Base-by-base conservation (phyloP, 345 rosid genomes). In the Erodium maritimum region DNA sequence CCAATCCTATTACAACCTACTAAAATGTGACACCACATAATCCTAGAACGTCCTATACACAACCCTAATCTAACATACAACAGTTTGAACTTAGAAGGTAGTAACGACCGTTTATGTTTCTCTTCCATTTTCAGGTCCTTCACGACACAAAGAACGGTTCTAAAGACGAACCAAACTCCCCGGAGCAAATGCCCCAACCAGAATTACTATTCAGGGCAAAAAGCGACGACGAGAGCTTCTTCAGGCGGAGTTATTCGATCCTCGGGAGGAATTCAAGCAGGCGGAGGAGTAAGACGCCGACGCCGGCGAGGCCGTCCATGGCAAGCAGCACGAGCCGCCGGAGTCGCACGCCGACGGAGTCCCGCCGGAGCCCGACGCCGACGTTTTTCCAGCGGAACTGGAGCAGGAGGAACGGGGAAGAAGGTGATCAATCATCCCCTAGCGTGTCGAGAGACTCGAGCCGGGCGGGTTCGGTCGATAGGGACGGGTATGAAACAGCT, bases 171-270 rank as follows among this genome's bases (percentile, higher is more conserved):
- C 50, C 42, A 29, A 55, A 25, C 50, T 33, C 17, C 21, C 52
- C 21, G 54, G 19, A 5, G 34, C 56, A n/a, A n/a, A n/a, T n/a
- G n/a, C n/a, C n/a, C n/a, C n/a, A n/a, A n/a, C n/a, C n/a, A n/a
- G n/a, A n/a, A n/a, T n/a, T n/a, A n/a, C n/a, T n/a, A n/a, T n/a
- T n/a, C 0, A n/a, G 14, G 48, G 14, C 17, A 0, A 33, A 53
- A 55, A 73, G 67, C 73, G 61, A 65, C 46, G 97, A 87, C 24
- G 88, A 84, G 11, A 71, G 63, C 57, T 66, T 80, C 64, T 72
- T 69, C 22, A 69, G 73, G 21, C 78, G 67, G 13, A 42, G 64
- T 0, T 42, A 79, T 1, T 71, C 87, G 4, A 45, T 68, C 4
- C 57, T 83, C 54, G 52, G 76, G 5, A 74, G 72, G 61, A 74